Evolutionary conservation across 1,284 basidiomycete genomes (phyloP).

Genomic region (Apiotrichum mycotoxinovorans): DNA sequence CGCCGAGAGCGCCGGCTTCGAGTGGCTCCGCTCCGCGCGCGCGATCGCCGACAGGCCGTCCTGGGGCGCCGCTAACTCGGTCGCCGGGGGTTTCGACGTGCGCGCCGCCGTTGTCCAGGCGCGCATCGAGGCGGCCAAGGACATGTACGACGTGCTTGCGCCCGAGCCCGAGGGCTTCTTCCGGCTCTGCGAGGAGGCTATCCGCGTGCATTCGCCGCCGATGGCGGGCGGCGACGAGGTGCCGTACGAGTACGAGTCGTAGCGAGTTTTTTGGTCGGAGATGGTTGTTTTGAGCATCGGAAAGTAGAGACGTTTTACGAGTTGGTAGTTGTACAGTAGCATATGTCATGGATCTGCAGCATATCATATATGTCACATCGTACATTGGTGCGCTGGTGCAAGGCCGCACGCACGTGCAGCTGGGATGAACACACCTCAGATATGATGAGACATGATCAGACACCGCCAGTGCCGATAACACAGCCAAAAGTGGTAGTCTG

Average conservation of each 20-base stretch:
- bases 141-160: conserved; percentile 28
- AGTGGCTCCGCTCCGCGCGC: conserved; percentile 34
- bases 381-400: neutral
- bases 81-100: neutral
- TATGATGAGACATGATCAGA: no score
- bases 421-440: no score
- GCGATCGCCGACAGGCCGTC: conserved; percentile 20
- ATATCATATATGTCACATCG: neutral
- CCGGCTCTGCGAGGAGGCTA: conserved; percentile 36
- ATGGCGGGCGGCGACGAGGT: conserved; percentile 2
- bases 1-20: conserved; percentile 33
- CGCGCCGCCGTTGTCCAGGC: conserved; percentile 16
- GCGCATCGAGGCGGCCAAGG: conserved; percentile 33
- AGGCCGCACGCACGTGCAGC: neutral
- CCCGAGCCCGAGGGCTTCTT: conserved; percentile 26
- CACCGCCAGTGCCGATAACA: no score
- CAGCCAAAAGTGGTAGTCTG: no score
- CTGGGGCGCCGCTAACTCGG: neutral
- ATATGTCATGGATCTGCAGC: no score
- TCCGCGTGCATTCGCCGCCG: conserved; percentile 10
- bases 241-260: conserved; percentile 9
- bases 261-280: no score
- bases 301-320: no score
- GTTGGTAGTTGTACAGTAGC: neutral
- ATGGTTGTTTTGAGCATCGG: no score